Conservation (phyloP, 1,284 basidiomycete species). For the Ustilago esculenta region DNA sequence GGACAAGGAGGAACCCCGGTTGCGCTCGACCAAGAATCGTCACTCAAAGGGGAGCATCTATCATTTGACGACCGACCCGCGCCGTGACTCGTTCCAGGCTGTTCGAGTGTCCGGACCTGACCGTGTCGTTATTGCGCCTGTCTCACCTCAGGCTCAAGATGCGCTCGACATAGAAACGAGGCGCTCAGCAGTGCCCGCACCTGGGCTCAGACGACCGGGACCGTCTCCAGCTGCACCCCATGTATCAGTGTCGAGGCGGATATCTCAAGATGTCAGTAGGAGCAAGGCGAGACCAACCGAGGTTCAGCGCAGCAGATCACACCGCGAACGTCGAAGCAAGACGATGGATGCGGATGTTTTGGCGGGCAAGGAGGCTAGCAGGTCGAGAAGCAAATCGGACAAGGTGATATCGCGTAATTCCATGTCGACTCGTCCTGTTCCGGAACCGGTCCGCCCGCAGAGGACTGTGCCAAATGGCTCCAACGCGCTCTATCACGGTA, state of each 20-base stretch:
- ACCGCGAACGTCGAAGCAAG: slow-evolving; percentile 4
- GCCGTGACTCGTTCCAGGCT: slow-evolving; percentile 19
- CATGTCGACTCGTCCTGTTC: slow-evolving; percentile 8
- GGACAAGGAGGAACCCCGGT: slow-evolving; percentile 9
- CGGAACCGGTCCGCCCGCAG: slow-evolving; percentile 1
- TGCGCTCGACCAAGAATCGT: slow-evolving; percentile 5
- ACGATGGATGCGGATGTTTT: not conserved
- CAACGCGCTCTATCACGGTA: not conserved
- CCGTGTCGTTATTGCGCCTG: slow-evolving; percentile 23
- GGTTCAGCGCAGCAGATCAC: slow-evolving; percentile 7
- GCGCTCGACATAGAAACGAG: too few species aligned
- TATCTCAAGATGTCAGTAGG: slow-evolving; percentile 2
- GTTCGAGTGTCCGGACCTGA: slow-evolving; percentile 20
- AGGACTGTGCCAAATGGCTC: slow-evolving; percentile 1
- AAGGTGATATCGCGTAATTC: slow-evolving; percentile 7
- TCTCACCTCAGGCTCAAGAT: not conserved
- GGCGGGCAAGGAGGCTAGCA: not conserved
- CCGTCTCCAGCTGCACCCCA: not conserved
- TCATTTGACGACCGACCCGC: slow-evolving; percentile 2
- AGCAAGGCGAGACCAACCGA: not conserved
- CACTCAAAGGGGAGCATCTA: slow-evolving; percentile 10
- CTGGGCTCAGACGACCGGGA: slow-evolving; percentile 4
- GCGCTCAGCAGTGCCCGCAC: not conserved
- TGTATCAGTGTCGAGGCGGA: not conserved
- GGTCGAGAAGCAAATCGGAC: slow-evolving; percentile 6